phyloP scores from a whole-genome alignment of 306 rosid genomes.

The Lagenaria siceraria region DNA sequence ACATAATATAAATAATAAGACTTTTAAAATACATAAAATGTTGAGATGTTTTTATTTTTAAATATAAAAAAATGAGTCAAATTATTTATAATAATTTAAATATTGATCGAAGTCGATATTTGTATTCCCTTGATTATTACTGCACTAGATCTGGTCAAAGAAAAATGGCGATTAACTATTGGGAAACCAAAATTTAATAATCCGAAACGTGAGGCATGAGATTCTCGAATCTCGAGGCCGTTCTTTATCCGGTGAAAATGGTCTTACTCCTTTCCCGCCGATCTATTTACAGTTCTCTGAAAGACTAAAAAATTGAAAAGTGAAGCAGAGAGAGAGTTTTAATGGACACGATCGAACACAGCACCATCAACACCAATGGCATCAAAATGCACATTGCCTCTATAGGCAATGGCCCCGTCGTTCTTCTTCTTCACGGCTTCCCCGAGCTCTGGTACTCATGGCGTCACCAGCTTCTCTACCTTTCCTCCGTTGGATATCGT shows the following conservation, averaged over 20 bases:
- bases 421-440: constrained; percentile 26
- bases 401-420: constrained; percentile 45
- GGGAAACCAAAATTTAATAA: too few relatives aligned
- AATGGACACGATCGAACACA: constrained; percentile 59
- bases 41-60: too few relatives aligned
- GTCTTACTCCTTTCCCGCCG: not conserved
- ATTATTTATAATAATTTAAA: too few relatives aligned
- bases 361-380: constrained; percentile 39
- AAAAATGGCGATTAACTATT: too few relatives aligned
- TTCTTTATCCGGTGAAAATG: not conserved
- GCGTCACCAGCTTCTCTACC: constrained; percentile 59
- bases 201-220: not conserved
- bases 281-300: not conserved
- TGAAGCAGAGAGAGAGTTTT: not conserved
- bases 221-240: not conserved
- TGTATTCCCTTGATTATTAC: too few relatives aligned
- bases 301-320: not conserved
- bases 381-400: constrained; percentile 61
- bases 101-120: too few relatives aligned
- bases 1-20: too few relatives aligned
- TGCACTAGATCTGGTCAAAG: too few relatives aligned
- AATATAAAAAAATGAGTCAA: too few relatives aligned
- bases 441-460: constrained; percentile 5
- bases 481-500: constrained; percentile 54
- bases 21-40: too few relatives aligned